Conservation (phyloP, 2,329 filamentous ascomycete genomes). For the Tolypocladium guangdongense region DNA sequence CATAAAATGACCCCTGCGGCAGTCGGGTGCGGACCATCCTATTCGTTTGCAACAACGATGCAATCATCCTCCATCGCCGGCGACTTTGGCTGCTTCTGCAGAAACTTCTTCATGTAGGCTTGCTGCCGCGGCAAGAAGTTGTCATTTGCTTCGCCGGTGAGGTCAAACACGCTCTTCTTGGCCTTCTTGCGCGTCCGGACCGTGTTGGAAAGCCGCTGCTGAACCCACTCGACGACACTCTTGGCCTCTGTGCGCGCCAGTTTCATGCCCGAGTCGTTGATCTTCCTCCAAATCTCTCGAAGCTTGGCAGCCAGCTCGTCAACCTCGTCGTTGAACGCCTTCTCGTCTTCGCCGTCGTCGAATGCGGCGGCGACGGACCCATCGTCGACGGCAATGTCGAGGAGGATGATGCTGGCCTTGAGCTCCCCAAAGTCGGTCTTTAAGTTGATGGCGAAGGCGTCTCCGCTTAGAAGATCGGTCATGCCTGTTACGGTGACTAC, state of each 20-base stretch:
- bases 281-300: conserved; percentile 46
- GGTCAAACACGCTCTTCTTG: conserved; percentile 41
- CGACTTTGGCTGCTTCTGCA: conserved; percentile 17
- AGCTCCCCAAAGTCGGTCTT: conserved; percentile 60
- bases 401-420: conserved; percentile 50
- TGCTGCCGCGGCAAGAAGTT: conserved; percentile 31
- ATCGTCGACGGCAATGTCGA: conserved; percentile 67
- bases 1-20: not conserved
- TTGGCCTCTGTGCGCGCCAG: conserved; percentile 69
- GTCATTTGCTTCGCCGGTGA: conserved; percentile 23
- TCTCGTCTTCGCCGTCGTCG: conserved; percentile 20
- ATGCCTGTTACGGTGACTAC: conserved; percentile 31
- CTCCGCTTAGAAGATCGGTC: conserved; percentile 31
- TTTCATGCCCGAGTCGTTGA: conserved; percentile 64
- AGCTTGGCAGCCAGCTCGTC: conserved; percentile 55
- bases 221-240: conserved; percentile 61
- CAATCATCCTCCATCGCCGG: conserved; percentile 5
- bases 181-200: conserved; percentile 54
- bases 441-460: conserved; percentile 40
- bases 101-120: conserved; percentile 38
- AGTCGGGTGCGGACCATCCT: not conserved
- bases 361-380: conserved; percentile 24
- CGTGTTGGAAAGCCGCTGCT: conserved; percentile 58
- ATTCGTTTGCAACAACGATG: conserved; percentile 11
- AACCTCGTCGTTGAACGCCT: conserved; percentile 56